phyloP scores from a whole-genome alignment of 108 stramenopile genomes.

The Skeletonema potamos region DNA sequence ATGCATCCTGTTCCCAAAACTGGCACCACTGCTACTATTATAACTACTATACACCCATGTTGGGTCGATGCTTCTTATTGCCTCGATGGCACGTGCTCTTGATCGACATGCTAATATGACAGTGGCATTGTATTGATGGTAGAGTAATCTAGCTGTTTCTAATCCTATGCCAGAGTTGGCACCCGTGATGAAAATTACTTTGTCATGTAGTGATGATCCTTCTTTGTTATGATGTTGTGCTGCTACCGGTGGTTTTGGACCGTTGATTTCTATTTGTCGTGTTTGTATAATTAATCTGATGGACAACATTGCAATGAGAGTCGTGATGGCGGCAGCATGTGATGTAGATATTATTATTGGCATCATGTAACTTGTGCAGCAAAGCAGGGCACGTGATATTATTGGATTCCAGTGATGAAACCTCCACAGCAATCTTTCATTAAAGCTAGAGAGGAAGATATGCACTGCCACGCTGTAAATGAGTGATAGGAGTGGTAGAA shows the following conservation, averaged over 20 bases:
- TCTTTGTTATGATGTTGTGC: not conserved
- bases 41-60: not conserved
- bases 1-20: conserved; percentile 9
- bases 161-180: conserved; percentile 59
- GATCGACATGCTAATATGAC: conserved; percentile 79
- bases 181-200: conserved; percentile 51
- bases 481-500: conserved; percentile 5
- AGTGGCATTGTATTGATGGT: conserved; percentile 59
- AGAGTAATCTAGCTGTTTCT: conserved; percentile 72
- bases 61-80: conserved; percentile 46
- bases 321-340: too few relatives aligned
- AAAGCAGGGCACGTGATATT: not conserved
- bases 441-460: conserved; percentile 25
- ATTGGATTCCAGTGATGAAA: conserved; percentile 19
- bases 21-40: not conserved
- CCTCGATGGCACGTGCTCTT: conserved; percentile 45
- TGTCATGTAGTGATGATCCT: conserved; percentile 7
- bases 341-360: too few relatives aligned
- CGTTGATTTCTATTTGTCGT: conserved; percentile 28
- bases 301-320: not conserved
- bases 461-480: conserved; percentile 23
- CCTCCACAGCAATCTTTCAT: conserved; percentile 7
- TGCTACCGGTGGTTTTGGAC: conserved; percentile 13
- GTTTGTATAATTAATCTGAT: conserved; percentile 7
- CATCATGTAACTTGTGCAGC: not conserved